Conservation (phyloP, 768 basidiomycete species). For the Termitomyces sp. region DNA sequence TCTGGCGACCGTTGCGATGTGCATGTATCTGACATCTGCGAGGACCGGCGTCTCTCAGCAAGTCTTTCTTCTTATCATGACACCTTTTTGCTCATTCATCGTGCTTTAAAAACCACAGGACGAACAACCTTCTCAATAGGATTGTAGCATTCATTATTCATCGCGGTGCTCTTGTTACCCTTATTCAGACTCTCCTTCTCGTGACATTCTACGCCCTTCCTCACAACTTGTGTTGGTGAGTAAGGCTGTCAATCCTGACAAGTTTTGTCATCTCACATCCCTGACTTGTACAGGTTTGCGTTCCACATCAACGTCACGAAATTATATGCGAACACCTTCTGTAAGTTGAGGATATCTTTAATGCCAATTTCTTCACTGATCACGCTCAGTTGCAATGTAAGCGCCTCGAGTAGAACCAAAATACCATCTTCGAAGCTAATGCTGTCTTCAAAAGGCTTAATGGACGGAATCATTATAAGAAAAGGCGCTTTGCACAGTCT, state of each 20-base stretch:
- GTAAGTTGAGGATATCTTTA: conserved; percentile 24
- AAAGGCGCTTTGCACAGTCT: not conserved
- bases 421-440: not conserved
- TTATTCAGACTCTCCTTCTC: conserved; percentile 35
- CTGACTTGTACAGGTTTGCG: conserved; percentile 30
- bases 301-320: conserved; percentile 45
- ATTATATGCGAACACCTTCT: conserved; percentile 45
- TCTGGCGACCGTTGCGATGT: conserved; percentile 40
- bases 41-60: conserved; percentile 34
- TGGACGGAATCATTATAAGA: conserved; percentile 16
- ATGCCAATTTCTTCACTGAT: conserved; percentile 12
- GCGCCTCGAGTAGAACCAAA: not conserved
- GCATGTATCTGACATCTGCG: conserved; percentile 29
- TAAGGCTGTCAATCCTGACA: not conserved
- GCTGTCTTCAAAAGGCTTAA: conserved; percentile 15
- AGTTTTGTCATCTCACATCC: not conserved
- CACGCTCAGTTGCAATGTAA: conserved; percentile 28
- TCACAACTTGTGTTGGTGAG: conserved; percentile 31
- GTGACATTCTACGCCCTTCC: conserved; percentile 36
- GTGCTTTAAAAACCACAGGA: conserved; percentile 21
- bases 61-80: conserved; percentile 4
- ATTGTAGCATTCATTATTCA: conserved; percentile 37
- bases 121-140: conserved; percentile 31
- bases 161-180: conserved; percentile 41
- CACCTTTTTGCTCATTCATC: not conserved